Evolutionary conservation across 208 protist species (phyloP).

Genomic region (Crithidia mellificae): DNA sequence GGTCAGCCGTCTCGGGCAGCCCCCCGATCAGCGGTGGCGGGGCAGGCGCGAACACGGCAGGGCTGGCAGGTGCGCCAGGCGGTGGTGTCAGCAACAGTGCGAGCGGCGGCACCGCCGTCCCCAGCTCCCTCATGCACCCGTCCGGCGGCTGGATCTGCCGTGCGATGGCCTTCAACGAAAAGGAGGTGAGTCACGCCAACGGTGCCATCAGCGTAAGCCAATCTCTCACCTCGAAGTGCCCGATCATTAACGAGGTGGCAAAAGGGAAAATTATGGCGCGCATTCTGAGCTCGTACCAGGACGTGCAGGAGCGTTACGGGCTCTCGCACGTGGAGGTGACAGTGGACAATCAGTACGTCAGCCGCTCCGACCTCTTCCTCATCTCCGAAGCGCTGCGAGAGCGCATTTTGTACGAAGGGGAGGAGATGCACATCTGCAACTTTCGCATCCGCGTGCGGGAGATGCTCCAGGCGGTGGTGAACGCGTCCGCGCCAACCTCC

Average conservation of each 20-base stretch:
- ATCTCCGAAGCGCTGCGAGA: conserved; percentile 69
- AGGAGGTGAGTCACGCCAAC: conserved; percentile 62
- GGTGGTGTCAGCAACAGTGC: too few relatives aligned
- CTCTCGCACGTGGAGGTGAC: conserved; percentile 82
- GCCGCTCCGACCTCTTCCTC: conserved; percentile 81
- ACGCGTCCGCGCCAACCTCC: neutral
- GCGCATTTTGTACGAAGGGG: conserved; percentile 73
- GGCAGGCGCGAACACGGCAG: neutral
- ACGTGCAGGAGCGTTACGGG: conserved; percentile 71
- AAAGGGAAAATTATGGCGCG: conserved; percentile 67
- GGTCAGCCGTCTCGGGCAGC: neutral
- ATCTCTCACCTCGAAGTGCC: conserved; percentile 56
- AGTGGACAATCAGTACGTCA: conserved; percentile 75
- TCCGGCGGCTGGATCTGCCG: conserved; percentile 83
- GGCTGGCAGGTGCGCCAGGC: too few relatives aligned
- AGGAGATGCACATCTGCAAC: conserved; percentile 69
- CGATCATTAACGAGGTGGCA: conserved; percentile 76
- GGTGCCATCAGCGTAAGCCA: conserved; percentile 84
- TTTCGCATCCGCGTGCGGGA: conserved; percentile 75
- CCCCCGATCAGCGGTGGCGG: neutral
- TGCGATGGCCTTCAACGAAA: conserved; percentile 71
- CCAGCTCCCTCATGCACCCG: conserved; percentile 35
- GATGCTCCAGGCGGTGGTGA: conserved; percentile 45
- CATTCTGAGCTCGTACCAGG: conserved; percentile 55
- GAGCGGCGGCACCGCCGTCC: neutral